A percentile compares a stretch with the other conserved stretches of the same genome.
Conservation (phyloP, 2,329 filamentous ascomycete genomes). For the Arthrobotrys iridis region DNA sequence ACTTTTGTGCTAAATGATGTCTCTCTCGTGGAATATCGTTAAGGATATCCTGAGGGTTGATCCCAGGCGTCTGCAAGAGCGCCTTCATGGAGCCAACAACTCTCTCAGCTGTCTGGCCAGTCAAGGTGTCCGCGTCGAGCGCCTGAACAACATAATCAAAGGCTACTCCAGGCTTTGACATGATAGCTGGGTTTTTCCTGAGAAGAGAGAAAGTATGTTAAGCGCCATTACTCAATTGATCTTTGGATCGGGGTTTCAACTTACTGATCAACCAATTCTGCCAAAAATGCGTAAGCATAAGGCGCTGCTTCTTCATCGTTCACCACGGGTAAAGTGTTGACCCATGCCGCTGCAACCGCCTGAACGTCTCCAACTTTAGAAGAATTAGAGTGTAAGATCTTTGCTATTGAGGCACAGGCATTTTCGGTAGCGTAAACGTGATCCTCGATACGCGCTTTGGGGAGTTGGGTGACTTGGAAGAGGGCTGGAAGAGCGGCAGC, state of each 20-base stretch:
- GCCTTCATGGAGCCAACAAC: slow-evolving; percentile 81
- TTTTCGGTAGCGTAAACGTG: slow-evolving; percentile 98
- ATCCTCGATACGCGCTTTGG: slow-evolving; percentile 86
- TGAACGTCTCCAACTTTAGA: slow-evolving; percentile 79
- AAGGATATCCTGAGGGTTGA: slow-evolving; percentile 80
- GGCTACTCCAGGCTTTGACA: slow-evolving; percentile 79
- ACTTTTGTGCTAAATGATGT: slow-evolving; percentile 80
- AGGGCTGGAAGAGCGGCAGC: slow-evolving; percentile 80
- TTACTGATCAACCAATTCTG: slow-evolving; percentile 93
- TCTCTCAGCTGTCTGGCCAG: slow-evolving; percentile 80
- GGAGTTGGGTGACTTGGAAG: slow-evolving; percentile 83
- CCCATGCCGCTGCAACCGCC: slow-evolving; percentile 82
- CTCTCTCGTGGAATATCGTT: slow-evolving; percentile 80
- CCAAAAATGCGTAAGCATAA: slow-evolving; percentile 91
- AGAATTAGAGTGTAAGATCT: slow-evolving; percentile 91
- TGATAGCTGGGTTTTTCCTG: slow-evolving; percentile 85
- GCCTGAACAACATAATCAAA: slow-evolving; percentile 88
- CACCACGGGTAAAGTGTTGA: slow-evolving; percentile 87
- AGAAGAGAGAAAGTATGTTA: slow-evolving; percentile 57
- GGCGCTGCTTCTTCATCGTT: slow-evolving; percentile 98
- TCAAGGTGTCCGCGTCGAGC: slow-evolving; percentile 87
- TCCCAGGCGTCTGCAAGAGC: slow-evolving; percentile 76
- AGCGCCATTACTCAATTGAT: slow-evolving; percentile 55
- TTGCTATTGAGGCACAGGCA: slow-evolving; percentile 93
- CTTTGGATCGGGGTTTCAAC: not conserved